Evolutionary conservation across 768 basidiomycete genomes (phyloP), one percentile per base, ranked within the genome.

Genomic region (Boletus reticulatus): DNA sequence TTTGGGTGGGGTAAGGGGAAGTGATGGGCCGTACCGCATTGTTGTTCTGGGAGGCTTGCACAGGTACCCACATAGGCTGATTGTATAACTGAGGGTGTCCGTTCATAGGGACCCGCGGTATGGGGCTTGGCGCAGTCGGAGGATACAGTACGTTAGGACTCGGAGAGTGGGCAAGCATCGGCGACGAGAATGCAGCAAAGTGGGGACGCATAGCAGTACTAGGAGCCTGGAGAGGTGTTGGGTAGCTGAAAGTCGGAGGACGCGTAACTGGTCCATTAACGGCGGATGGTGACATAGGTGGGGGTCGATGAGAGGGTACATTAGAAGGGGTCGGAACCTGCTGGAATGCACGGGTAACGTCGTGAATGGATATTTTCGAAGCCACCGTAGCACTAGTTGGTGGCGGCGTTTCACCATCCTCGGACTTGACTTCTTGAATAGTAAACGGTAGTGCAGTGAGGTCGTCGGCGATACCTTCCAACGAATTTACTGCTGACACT

Each of bases 321-420:
- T 67, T 80, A 14, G 80, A 78, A 4, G 88, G 78, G 7, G 82
- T 73, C 4, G 91, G 91, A 27, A 93, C 92, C 71, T 87, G 87
- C 66, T 94, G 92, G 74, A 94, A 94, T 20, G 91, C 89, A 55
- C 88, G 84, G 13, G 88, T 91, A 34, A 92, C 89, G 52, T 94
- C 92, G 53, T 87, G 84, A 38, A 87, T 72, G 4, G 89, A 90
- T 83, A 92, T 89, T 39, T 88, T 84, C 17, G 86, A 85, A 24
- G 88, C 80, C 14, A 70, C 63, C 22, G 81, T 76, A 27, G 80
- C 73, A 20, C 82, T 75, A 6, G 80, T 75, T 22, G 87, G 84
- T 14, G 89, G 89, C 3, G 89, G 88, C 3, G 88, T 89, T 67
- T 84, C 86, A 19, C 89, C 91, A 62, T 89, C 89, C 66, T 92